Evolutionary conservation across 2,329 filamentous ascomycete species (phyloP).

Genomic region (Aotearoamyces nothofagi): DNA sequence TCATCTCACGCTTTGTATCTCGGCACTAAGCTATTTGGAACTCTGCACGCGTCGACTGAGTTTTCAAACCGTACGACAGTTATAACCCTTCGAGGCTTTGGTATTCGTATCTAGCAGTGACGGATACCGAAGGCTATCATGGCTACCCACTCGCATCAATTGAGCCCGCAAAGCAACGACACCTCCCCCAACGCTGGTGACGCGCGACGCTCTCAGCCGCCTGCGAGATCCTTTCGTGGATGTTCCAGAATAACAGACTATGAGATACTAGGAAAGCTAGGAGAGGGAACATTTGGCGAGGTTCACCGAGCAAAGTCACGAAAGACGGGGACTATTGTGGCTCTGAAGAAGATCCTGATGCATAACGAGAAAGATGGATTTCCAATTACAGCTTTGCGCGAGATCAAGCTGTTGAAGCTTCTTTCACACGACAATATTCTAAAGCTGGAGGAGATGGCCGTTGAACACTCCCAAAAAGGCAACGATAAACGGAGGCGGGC

Average conservation of each 20-base stretch:
- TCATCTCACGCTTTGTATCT: too few species aligned
- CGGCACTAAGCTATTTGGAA: too few species aligned
- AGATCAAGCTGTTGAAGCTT: constrained; percentile 94
- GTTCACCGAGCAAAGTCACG: constrained; percentile 69
- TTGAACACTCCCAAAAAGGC: constrained; percentile 50
- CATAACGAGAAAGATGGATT: constrained; percentile 99
- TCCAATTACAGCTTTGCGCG: constrained; percentile 92
- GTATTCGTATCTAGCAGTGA: not conserved
- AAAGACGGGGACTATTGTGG: constrained; percentile 60
- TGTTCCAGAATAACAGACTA: constrained; percentile 76
- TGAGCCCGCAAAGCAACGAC: constrained; percentile 11
- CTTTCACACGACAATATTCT: constrained; percentile 85
- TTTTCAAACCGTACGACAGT: too few species aligned
- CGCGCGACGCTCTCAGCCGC: constrained; percentile 27
- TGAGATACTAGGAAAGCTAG: constrained; percentile 68
- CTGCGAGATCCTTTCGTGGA: constrained; percentile 53
- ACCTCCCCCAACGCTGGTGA: constrained; percentile 41
- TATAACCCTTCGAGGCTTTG: too few species aligned
- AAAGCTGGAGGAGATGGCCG: constrained; percentile 85
- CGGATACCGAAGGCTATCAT: not conserved
- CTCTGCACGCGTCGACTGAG: too few species aligned
- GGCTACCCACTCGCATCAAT: constrained; percentile 3
- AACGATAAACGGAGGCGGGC: constrained; percentile 64
- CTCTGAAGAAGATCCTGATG: constrained; percentile 97
- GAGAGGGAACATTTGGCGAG: constrained; percentile 89